phyloP scores from a whole-genome alignment of 2,329 filamentous ascomycete species.

The Trichoderma asperellum region DNA sequence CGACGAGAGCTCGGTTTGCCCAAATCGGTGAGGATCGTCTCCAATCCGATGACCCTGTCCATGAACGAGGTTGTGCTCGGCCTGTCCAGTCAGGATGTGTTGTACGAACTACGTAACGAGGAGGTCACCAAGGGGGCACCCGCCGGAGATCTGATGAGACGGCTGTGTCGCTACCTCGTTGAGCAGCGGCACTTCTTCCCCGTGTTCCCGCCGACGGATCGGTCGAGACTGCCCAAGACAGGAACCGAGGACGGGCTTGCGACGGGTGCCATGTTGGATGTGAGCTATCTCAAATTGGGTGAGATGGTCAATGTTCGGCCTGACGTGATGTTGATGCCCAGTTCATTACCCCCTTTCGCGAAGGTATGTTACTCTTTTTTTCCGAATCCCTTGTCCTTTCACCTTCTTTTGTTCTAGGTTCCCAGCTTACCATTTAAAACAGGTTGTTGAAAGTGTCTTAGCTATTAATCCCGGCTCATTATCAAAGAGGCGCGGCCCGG shows the following conservation, averaged over 20 bases:
- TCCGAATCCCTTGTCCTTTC: not conserved
- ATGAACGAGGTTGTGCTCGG: constrained; percentile 87
- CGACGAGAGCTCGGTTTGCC: constrained; percentile 77
- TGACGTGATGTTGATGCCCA: constrained; percentile 83
- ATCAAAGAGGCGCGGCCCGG: constrained; percentile 81
- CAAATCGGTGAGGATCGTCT: constrained; percentile 75
- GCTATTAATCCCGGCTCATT: constrained; percentile 88
- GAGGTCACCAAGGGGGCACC: constrained; percentile 53
- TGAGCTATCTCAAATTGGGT: constrained; percentile 82
- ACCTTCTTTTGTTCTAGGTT: not conserved
- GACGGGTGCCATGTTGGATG: constrained; percentile 78
- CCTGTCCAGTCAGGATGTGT: constrained; percentile 79
- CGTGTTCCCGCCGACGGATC: constrained; percentile 77
- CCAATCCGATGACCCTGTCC: constrained; percentile 87
- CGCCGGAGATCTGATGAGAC: constrained; percentile 62
- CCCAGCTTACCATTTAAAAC: constrained; percentile 28
- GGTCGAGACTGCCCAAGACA: constrained; percentile 67
- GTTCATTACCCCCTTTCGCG: constrained; percentile 81
- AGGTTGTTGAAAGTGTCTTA: constrained; percentile 90
- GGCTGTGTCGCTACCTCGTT: constrained; percentile 77
- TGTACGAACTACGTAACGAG: constrained; percentile 79
- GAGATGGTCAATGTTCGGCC: constrained; percentile 88
- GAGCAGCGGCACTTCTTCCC: constrained; percentile 93
- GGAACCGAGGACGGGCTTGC: constrained; percentile 62
- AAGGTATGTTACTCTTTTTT: constrained; percentile 65